Evolutionary conservation across 805 yeast genomes (phyloP).

Genomic region (Kuraishia cidri): DNA sequence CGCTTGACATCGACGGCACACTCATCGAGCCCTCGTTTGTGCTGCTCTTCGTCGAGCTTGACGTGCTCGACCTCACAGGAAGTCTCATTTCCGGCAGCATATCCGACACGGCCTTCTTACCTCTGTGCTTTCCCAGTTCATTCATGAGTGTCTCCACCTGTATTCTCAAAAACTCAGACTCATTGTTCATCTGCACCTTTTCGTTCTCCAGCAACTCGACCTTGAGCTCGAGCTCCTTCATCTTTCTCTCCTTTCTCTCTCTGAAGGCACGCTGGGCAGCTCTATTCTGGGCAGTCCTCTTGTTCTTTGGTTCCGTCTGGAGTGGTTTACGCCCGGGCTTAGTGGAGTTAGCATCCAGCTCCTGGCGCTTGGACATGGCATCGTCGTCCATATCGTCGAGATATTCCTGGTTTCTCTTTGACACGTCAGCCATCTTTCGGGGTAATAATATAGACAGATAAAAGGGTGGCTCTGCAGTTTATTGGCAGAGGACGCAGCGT

Average conservation of each 20-base stretch:
- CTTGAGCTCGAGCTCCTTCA: constrained; percentile 78
- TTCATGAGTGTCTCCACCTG: constrained; percentile 69
- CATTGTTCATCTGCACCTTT: constrained; percentile 58
- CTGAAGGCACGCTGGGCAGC: constrained; percentile 98
- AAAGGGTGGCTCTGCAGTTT: neutral
- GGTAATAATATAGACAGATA: no score
- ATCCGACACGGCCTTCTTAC: constrained; percentile 8
- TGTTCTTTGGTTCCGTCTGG: constrained; percentile 64
- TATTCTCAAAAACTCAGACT: constrained; percentile 62
- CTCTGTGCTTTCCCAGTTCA: constrained; percentile 59
- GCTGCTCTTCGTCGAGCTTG: neutral
- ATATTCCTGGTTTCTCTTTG: constrained; percentile 1
- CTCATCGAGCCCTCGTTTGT: neutral
- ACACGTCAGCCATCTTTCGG: constrained; percentile 3
- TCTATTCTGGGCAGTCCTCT: constrained; percentile 92
- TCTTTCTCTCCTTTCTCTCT: constrained; percentile 83
- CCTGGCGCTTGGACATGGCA: constrained; percentile 12
- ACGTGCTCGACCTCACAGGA: constrained; percentile 1
- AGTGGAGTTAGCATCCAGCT: constrained; percentile 5
- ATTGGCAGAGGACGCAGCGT: no score
- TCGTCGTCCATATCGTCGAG: neutral
- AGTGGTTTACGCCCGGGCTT: constrained; percentile 82
- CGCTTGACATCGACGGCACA: neutral
- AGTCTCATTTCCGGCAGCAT: constrained; percentile 5
- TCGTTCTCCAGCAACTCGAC: constrained; percentile 67